Evolutionary conservation across 106 monocot genomes (phyloP).

Genomic region (Alisma plantagoaquatica): DNA sequence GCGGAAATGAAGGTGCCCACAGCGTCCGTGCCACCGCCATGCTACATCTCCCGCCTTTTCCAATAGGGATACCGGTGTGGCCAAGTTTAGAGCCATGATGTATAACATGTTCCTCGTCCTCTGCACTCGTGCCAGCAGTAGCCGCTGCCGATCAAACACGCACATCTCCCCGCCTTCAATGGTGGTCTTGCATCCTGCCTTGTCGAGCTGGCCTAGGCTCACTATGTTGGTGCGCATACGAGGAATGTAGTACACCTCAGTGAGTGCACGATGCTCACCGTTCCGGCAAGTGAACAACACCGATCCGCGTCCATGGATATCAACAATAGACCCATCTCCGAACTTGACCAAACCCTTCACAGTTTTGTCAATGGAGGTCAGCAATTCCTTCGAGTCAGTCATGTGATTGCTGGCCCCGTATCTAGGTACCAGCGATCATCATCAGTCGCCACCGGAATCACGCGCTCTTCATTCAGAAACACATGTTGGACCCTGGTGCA

Average conservation of each 20-base stretch:
- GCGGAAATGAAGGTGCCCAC: too few relatives aligned
- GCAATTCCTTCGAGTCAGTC: not conserved
- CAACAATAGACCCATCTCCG: too few relatives aligned
- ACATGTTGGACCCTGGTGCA: not conserved
- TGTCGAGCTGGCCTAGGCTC: not conserved
- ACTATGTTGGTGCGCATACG: not conserved
- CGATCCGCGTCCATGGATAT: not conserved
- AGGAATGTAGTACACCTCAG: constrained; percentile 5
- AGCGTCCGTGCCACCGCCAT: too few relatives aligned
- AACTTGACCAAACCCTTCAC: not conserved
- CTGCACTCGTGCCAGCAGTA: not conserved
- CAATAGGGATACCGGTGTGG: not conserved
- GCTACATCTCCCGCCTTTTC: too few relatives aligned
- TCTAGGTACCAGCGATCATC: not conserved
- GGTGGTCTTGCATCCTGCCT: not conserved
- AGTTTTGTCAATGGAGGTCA: not conserved
- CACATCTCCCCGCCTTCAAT: not conserved
- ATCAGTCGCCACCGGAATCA: not conserved
- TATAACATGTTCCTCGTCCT: not conserved
- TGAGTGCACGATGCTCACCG: constrained; percentile 1
- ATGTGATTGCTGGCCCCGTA: too few relatives aligned
- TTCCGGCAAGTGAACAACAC: constrained; percentile 2
- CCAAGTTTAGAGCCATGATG: not conserved
- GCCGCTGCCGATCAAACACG: not conserved
- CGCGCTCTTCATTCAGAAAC: not conserved